phyloP scores from a whole-genome alignment of 164 flowering plant species.

The Berberis vulgaris region DNA sequence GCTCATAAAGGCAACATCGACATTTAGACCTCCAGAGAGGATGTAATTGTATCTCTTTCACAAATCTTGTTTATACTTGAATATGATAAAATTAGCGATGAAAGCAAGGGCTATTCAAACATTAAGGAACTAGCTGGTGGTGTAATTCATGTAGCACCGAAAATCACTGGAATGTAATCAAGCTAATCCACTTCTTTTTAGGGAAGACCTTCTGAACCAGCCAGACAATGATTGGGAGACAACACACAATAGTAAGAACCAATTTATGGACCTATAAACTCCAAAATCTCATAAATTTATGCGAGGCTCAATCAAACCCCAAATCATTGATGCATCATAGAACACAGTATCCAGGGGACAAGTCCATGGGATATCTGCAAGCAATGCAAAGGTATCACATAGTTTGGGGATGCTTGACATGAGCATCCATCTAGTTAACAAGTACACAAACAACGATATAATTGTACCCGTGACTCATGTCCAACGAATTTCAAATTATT shows the following conservation, averaged over 20 bases:
- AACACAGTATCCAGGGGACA: conserved; percentile 70
- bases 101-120: conserved; percentile 67
- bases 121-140: conserved; percentile 83
- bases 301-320: conserved; percentile 79
- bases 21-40: conserved; percentile 74
- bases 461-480: conserved; percentile 47
- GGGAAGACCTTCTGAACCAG: conserved; percentile 60
- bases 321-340: conserved; percentile 80
- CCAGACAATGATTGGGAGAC: conserved; percentile 65
- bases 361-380: conserved; percentile 59
- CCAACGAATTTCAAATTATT: no score
- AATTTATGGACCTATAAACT: conserved; percentile 38
- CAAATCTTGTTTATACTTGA: conserved; percentile 51
- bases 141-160: conserved; percentile 54
- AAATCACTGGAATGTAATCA: conserved; percentile 66
- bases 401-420: conserved; percentile 54
- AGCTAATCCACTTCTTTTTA: conserved; percentile 57
- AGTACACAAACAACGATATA: conserved; percentile 46
- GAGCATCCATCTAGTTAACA: conserved; percentile 86
- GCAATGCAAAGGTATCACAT: conserved; percentile 32
- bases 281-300: conserved; percentile 68
- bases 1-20: conserved; percentile 80
- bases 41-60: conserved; percentile 69
- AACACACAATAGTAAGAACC: conserved; percentile 78
- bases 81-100: conserved; percentile 53